Conservation (phyloP, 2,329 filamentous ascomycete species). For the Verruconis gallopava region DNA sequence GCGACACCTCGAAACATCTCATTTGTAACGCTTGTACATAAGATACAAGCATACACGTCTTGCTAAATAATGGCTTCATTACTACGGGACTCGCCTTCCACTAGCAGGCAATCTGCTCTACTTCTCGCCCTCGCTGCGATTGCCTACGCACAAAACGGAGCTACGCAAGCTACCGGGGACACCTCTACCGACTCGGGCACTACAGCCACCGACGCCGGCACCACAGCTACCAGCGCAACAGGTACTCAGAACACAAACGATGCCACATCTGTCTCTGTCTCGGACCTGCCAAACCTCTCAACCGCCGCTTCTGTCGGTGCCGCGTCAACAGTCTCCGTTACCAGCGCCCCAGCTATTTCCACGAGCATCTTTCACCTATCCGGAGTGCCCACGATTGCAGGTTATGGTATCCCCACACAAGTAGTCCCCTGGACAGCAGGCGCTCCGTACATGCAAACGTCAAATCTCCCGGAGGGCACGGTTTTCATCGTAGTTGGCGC, state of each 20-base stretch:
- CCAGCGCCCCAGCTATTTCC: slow-evolving; percentile 10
- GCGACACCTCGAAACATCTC: no score
- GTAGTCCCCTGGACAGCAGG: slow-evolving; percentile 69
- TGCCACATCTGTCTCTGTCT: no score
- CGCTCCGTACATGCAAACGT: slow-evolving; percentile 87
- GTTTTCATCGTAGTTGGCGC: slow-evolving; percentile 93
- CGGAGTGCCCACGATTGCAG: slow-evolving; percentile 41
- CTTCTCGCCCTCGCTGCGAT: slow-evolving; percentile 20
- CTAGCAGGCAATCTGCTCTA: no score
- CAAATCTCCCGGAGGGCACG: slow-evolving; percentile 75
- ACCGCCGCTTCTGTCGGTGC: slow-evolving; percentile 12
- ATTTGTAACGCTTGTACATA: no score
- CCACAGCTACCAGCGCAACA: background rate
- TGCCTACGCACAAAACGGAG: slow-evolving; percentile 19
- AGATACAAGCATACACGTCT: no score
- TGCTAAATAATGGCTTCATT: no score
- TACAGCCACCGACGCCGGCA: slow-evolving; percentile 3
- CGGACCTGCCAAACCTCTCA: slow-evolving; percentile 18
- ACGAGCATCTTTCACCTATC: slow-evolving; percentile 20
- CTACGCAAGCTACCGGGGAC: background rate
- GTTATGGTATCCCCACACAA: slow-evolving; percentile 51
- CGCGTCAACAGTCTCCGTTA: slow-evolving; percentile 1
- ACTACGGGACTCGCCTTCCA: no score
- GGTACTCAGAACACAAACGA: no score
- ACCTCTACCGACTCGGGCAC: background rate